Base-by-base conservation (phyloP, 2,329 filamentous ascomycete genomes). In the Clarireedia sp. region DNA sequence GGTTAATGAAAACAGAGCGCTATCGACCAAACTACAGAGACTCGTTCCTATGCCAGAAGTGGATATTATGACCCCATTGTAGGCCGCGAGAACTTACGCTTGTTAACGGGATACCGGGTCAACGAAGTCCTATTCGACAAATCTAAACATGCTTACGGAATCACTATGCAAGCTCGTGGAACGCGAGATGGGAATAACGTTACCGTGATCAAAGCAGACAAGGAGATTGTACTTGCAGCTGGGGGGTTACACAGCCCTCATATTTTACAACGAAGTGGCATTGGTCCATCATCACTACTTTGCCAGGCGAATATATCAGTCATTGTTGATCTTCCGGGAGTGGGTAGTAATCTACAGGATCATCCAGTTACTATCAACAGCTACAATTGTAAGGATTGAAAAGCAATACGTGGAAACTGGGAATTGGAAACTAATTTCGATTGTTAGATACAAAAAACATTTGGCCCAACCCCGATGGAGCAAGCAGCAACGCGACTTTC, bases 101-200 rank as follows among this genome's bases (percentile, higher is more conserved):
- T 85, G 2, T 69, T 85, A 0, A 72, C 76, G 0, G 74, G 82
- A 59, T 74, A 75, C 3, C 75, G 76, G 45, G 80, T 85, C 0
- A 69, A 74, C 2, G 75, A 74, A 3, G 72, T 84, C 0, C 48
- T 82, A 3, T 61, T 61, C 46, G 41, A 54, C 12, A 12, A 12
- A 6, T 33, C 41, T 2, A 52, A 29, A 7, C 29, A 23, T 5
- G 47, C 54, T 14, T 29, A 37, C n/a, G 21, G 58, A 38, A 38
- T 55, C 44, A 45, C 57, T 3, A 44, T 54, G 51, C 33, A 38
- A 43, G 6, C 51, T 37, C n/a, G 54, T 41, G 8, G 29, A 17
- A 36, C 21, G 8, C 47, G 50, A 4, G 37, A 40, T 12, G 37
- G 19, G 17, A 46, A 44, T 4, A 43, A 21, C 16, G 50, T 33